These are phyloP conservation scores for Picea glauca DNA, from an alignment of 75 land plant genomes.

Conservation along the genomic window DNA sequence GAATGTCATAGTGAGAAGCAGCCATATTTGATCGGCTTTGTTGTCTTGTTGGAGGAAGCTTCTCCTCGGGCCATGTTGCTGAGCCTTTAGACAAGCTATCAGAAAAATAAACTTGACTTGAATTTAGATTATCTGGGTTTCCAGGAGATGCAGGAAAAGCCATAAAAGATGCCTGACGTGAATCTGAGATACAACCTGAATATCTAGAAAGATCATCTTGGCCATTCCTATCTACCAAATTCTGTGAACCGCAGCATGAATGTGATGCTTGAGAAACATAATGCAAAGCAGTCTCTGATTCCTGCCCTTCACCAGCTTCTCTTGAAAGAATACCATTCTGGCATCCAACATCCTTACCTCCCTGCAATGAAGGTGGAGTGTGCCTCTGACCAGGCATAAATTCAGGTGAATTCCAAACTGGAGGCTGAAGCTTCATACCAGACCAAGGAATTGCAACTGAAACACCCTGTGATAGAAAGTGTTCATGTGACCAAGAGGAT, in stretches of 20 bases:
- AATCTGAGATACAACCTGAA: slow-evolving; percentile 6
- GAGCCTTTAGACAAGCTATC: slow-evolving; percentile 48
- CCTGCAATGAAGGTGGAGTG: background rate
- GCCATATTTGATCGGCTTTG: background rate
- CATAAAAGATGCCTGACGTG: slow-evolving; percentile 8
- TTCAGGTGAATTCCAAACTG: background rate
- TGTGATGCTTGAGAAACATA: background rate
- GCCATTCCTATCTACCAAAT: background rate
- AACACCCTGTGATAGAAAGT: slow-evolving; percentile 59
- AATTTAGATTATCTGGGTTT: slow-evolving; percentile 19
- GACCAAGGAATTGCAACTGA: slow-evolving; percentile 88
- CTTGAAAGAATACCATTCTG: background rate
- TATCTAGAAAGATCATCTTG: slow-evolving; percentile 5
- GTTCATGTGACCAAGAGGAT: slow-evolving; percentile 53
- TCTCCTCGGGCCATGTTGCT: slow-evolving; percentile 95
- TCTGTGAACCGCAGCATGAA: slow-evolving; percentile 2
- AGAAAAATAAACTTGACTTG: slow-evolving; percentile 50
- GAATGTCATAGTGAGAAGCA: slow-evolving; percentile 1
- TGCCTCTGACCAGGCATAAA: background rate
- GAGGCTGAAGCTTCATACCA: slow-evolving; percentile 26
- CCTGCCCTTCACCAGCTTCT: slow-evolving; percentile 1
- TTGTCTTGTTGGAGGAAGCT: slow-evolving; percentile 40
- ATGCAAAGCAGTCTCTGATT: background rate
- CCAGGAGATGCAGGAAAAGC: background rate
- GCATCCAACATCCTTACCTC: background rate